Base-by-base conservation (phyloP, 129 eudicot genomes). In the Deinandra increscens region DNA sequence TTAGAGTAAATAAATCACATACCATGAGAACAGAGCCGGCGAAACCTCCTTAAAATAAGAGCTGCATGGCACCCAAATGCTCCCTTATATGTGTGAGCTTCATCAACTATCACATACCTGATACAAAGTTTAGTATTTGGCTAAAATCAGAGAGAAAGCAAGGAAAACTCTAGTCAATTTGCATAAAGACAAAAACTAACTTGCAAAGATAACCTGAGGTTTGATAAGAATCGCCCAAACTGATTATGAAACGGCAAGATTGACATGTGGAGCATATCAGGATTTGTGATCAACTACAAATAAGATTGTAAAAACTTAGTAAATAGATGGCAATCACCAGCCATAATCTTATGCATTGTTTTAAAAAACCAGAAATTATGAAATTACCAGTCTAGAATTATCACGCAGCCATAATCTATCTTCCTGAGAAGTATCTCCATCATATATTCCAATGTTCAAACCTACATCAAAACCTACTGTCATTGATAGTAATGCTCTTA, bases 61-160 rank as follows among this genome's bases (percentile, higher is more conserved):
- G 99, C 89, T 66, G 83, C 81, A 79, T 93, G 99, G 74, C 95
- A 89, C 64, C 99, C 99, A 82, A 93, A 93, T 53, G 93, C 86
- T 66, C 99, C 99, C 77, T 89, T 93, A 72, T 93, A 93, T 18
- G 68, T 63, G 81, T 93, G 99, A 70, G 99, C 97, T 85, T 93
- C 99, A 80, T 93, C 99, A 83, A 93, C 79, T 43, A 93, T 73
- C 61, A 93, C 82, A 83, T 77, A 93, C 81, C 97, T 93, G 78
- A 18, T 18, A 43, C 5, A 37, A 33, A 56, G 44, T 31, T 46
- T 23, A 20, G 48, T 41, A 22, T 49, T 37, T 41, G 75, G 9
- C 59, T 22, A 58, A 26, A 58, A 71, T 64, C 38, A 43, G 31
- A n/a, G 29, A 59, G 4, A 36, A 71, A 14, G 38, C 59, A 26